phyloP scores from a whole-genome alignment of 148 eudicot genomes.

The Oxyria digyna region DNA sequence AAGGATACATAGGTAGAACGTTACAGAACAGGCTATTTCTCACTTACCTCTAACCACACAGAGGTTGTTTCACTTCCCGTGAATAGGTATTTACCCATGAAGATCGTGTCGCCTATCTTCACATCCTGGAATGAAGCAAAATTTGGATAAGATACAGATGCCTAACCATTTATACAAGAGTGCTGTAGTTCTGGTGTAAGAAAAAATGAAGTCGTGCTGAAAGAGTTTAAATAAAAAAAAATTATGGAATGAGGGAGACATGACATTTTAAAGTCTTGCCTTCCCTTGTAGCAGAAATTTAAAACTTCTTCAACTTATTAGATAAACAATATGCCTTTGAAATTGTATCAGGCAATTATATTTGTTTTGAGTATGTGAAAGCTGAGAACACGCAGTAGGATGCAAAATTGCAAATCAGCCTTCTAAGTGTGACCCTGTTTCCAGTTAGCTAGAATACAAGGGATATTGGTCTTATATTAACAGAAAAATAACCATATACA shows the following conservation, averaged over 20 bases:
- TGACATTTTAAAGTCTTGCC: neutral
- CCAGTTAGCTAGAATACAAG: too few relatives aligned
- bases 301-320: neutral
- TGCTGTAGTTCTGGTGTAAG: neutral
- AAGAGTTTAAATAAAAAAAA: too few relatives aligned
- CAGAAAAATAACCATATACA: neutral
- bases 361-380: neutral
- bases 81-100: conserved; percentile 88
- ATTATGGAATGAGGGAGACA: neutral
- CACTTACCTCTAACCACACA: conserved; percentile 93
- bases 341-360: neutral
- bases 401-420: neutral
- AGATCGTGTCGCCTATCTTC: conserved; percentile 88
- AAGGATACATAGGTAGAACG: neutral
- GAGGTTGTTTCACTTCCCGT: conserved; percentile 98
- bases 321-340: neutral
- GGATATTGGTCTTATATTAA: neutral
- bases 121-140: conserved; percentile 49
- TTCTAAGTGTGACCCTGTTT: neutral
- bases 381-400: neutral
- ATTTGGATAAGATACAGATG: neutral
- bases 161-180: neutral
- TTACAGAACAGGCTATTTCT: neutral
- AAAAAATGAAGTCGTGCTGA: neutral
- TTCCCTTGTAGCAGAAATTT: neutral